Conservation (phyloP, 2,329 filamentous ascomycete species). For the Pseudocercospora fuligena region DNA sequence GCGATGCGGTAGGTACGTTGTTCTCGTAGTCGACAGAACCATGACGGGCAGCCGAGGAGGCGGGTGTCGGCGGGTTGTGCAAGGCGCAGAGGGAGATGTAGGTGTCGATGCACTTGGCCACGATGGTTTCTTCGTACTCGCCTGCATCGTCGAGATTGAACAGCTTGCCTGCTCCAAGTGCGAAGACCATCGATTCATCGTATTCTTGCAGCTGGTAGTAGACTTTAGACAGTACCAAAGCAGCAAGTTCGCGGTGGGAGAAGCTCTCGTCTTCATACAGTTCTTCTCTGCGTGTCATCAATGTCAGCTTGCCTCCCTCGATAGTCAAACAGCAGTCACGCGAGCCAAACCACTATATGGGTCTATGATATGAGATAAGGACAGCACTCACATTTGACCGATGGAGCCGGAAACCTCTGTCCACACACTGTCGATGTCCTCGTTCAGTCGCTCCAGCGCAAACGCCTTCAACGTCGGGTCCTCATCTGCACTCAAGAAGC, state of each 20-base stretch:
- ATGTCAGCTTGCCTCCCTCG: conserved; percentile 25
- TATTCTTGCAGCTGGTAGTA: conserved; percentile 99
- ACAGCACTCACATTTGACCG: conserved; percentile 80
- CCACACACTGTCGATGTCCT: conserved; percentile 96
- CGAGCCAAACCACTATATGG: conserved; percentile 1
- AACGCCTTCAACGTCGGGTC: conserved; percentile 94
- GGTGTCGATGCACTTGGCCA: conserved; percentile 95
- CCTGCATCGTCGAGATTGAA: conserved; percentile 90
- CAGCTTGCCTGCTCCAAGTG: conserved; percentile 88
- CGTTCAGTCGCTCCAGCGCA: conserved; percentile 91
- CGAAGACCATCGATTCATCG: conserved; percentile 99
- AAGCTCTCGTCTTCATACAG: conserved; percentile 97
- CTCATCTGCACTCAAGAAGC: conserved; percentile 85
- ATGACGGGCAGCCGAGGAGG: conserved; percentile 38
- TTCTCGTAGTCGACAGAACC: conserved; percentile 62
- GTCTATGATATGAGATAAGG: background rate
- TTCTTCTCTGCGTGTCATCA: conserved; percentile 70
- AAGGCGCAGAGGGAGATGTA: conserved; percentile 82
- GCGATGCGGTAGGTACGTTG: conserved; percentile 62
- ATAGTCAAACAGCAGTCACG: background rate
- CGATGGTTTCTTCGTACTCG: conserved; percentile 98
- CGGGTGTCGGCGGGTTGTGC: conserved; percentile 56
- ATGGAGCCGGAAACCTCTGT: conserved; percentile 93
- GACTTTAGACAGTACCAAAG: conserved; percentile 93
- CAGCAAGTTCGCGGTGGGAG: conserved; percentile 89